Base-by-base conservation (phyloP, 768 basidiomycete species). In the Hysterangium stoloniferum region DNA sequence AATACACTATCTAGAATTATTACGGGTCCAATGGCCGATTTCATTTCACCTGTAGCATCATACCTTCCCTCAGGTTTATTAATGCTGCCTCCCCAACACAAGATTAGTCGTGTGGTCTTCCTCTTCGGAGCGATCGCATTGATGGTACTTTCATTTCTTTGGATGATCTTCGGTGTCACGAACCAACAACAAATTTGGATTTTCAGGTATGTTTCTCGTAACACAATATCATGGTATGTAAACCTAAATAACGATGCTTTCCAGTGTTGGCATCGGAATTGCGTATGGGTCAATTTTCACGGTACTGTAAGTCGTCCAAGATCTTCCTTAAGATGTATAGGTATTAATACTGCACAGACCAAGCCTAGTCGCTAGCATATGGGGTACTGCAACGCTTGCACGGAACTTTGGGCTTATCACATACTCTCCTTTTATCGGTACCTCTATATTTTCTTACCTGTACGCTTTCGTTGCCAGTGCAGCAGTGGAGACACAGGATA, bases 371-470 rank as follows among this genome's bases (percentile, higher is more conserved):
- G 78, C 81, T 2, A 72, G 82, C 1, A 71, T 84, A 20, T 91
- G 86, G 84, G 88, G 88, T 11, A 61, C 73, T 24, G 59, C 70
- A n/a, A 75, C 86, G 54, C 67, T 82, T 4, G 88, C 80, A 7
- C 78, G 88, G 51, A 91, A 91, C 63, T 90, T 57, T 47, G 59
- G 86, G 22, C 64, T 86, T 32, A 59, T 87, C 50, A 78, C 82
- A 42, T 87, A 86, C 57, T 80, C 86, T 0, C 82, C 86, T 4
- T 84, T 89, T 62, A 62, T 79, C 22, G 87, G 86, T 4, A 87
- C 86, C 0, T 78, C 85, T 1, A 31, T 79, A 0, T 89, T 88
- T 62, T 87, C 88, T 2, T 89, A 86, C 62, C 60, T 90, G 0
- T 91, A 88, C 54, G 88, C 88, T 12, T 78, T 82, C 56, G 60